Conservation (phyloP, 75 land plant species). For the Ceratopteris richardii region DNA sequence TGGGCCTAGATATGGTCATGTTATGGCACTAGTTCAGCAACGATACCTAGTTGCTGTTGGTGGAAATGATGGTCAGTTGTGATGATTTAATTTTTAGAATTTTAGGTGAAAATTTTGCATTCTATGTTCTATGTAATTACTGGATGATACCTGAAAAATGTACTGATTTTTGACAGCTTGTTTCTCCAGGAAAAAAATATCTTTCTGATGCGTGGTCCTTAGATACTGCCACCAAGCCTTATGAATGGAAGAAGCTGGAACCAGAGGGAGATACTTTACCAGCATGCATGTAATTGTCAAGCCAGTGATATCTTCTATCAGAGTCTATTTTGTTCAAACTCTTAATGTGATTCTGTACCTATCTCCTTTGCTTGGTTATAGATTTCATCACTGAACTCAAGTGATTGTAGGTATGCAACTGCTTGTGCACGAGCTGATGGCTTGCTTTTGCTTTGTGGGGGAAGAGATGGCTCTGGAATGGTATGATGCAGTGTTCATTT, state of each 20-base stretch:
- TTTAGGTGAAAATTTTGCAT: too few species aligned
- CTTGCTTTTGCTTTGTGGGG: conserved; percentile 85
- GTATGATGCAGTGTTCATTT: too few species aligned
- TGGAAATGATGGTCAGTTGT: conserved; percentile 69
- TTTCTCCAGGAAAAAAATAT: conserved; percentile 53
- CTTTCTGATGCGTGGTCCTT: conserved; percentile 78
- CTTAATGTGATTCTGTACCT: too few species aligned
- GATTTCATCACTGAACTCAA: neutral
- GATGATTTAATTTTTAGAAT: neutral
- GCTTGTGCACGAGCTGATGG: conserved; percentile 95
- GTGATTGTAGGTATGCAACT: conserved; percentile 67
- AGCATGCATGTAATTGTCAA: conserved; percentile 53
- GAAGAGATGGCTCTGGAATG: conserved; percentile 86
- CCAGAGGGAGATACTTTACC: conserved; percentile 83
- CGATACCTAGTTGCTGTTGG: conserved; percentile 73
- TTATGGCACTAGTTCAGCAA: conserved; percentile 81
- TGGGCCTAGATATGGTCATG: conserved; percentile 89
- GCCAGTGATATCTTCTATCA: neutral
- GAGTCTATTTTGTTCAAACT: too few species aligned
- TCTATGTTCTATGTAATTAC: too few species aligned
- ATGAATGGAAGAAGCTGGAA: conserved; percentile 66
- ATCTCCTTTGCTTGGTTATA: too few species aligned
- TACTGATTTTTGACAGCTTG: neutral
- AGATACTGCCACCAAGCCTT: conserved; percentile 88
- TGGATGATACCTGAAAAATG: too few species aligned